These are phyloP conservation scores for Nepenthes gracilis DNA, from an alignment of 148 eudicot species.

Conservation along the genomic window DNA sequence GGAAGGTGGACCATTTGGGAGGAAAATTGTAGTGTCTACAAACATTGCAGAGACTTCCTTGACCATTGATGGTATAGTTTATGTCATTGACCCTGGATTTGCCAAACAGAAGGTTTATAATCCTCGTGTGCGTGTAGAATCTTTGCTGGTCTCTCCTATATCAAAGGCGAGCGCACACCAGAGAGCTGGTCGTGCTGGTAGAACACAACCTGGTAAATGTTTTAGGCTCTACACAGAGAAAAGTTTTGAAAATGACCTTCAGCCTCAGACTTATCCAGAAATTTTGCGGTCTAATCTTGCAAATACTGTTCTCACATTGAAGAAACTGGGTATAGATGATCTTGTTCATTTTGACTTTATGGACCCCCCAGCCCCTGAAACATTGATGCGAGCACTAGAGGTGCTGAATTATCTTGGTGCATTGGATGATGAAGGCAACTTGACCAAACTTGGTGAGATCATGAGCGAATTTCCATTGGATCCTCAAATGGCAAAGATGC, in stretches of 20 bases:
- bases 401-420: slow-evolving; percentile 82
- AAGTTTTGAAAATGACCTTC: slow-evolving; percentile 70
- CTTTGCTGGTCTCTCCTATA: slow-evolving; percentile 56
- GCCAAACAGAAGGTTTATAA: slow-evolving; percentile 60
- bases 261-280: slow-evolving; percentile 82
- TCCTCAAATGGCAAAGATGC: slow-evolving; percentile 81
- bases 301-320: slow-evolving; percentile 72
- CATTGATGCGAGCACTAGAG: slow-evolving; percentile 82
- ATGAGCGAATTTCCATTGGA: slow-evolving; percentile 83
- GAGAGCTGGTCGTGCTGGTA: slow-evolving; percentile 73
- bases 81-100: slow-evolving; percentile 65
- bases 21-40: slow-evolving; percentile 61
- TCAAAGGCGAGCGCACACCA: slow-evolving; percentile 69
- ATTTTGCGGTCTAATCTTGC: slow-evolving; percentile 80
- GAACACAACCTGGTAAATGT: slow-evolving; percentile 71
- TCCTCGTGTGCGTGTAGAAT: slow-evolving; percentile 59
- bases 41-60: slow-evolving; percentile 68
- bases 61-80: slow-evolving; percentile 70
- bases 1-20: slow-evolving; percentile 66
- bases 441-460: slow-evolving; percentile 65
- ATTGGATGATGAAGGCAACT: slow-evolving; percentile 76
- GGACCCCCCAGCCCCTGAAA: slow-evolving; percentile 94
- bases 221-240: slow-evolving; percentile 64
- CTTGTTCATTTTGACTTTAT: slow-evolving; percentile 89
- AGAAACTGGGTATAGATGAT: slow-evolving; percentile 85